A percentile compares a stretch with the other conserved stretches of the same genome.
These are phyloP conservation scores for Teratosphaeria epicoccoides DNA, from an alignment of 2,329 filamentous ascomycete genomes.

Conservation along the genomic window DNA sequence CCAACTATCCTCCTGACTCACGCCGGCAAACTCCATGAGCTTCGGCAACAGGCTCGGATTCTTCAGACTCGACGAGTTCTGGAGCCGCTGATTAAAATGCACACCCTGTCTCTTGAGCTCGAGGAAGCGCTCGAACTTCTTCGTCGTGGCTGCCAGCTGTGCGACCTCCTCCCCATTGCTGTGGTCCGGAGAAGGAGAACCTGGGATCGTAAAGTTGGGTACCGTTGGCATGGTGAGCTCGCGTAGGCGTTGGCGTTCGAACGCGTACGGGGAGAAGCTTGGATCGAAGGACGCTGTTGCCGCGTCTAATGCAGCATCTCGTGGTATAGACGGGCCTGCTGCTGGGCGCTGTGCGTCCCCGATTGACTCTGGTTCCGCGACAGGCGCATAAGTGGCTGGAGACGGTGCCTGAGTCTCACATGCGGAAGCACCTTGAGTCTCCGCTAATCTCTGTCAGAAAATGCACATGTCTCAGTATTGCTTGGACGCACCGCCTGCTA, in stretches of 20 bases:
- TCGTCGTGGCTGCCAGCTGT: constrained; percentile 35
- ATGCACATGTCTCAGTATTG: background rate
- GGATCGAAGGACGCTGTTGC: background rate
- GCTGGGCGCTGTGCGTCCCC: constrained; percentile 8
- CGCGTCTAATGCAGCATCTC: background rate
- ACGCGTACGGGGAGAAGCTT: constrained; percentile 53
- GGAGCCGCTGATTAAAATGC: constrained; percentile 69
- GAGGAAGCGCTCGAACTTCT: constrained; percentile 65
- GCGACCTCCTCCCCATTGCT: constrained; percentile 22
- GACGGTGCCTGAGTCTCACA: background rate
- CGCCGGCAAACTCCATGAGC: constrained; percentile 57
- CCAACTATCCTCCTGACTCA: constrained; percentile 51
- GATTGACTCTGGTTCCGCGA: background rate
- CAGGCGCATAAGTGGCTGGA: background rate
- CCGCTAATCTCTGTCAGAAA: constrained; percentile 2
- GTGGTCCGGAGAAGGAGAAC: constrained; percentile 51
- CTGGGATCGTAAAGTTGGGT: constrained; percentile 63
- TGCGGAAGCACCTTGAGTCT: background rate
- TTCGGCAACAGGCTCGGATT: constrained; percentile 66
- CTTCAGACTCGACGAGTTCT: constrained; percentile 53
- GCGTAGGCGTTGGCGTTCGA: constrained; percentile 53
- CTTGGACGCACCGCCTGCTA: background rate
- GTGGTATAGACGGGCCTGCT: constrained; percentile 2
- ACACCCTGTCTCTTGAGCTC: constrained; percentile 64
- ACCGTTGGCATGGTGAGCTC: constrained; percentile 63